These are phyloP conservation scores for Colletotrichum lupini DNA, from an alignment of 2,329 filamentous ascomycete species.

Conservation along the genomic window DNA sequence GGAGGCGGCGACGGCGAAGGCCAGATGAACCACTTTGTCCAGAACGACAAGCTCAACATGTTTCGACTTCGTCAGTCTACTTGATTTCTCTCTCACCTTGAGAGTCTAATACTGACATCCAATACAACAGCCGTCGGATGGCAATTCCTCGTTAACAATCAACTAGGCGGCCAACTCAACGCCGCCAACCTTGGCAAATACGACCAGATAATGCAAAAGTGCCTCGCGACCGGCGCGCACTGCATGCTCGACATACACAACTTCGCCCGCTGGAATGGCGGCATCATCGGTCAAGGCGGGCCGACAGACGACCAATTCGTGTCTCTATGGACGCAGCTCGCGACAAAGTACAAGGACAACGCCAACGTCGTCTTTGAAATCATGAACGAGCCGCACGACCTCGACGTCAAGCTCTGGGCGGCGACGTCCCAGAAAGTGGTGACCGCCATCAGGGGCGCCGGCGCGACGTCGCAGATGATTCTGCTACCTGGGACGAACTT, in stretches of 20 bases:
- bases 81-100: neutral
- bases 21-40: slow-evolving; percentile 68
- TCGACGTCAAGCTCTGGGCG: slow-evolving; percentile 68
- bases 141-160: slow-evolving; percentile 68
- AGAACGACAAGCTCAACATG: slow-evolving; percentile 63
- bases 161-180: slow-evolving; percentile 62
- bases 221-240: slow-evolving; percentile 64
- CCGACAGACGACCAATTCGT: slow-evolving; percentile 69
- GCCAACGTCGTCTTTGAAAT: slow-evolving; percentile 70
- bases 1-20: slow-evolving; percentile 52
- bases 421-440: slow-evolving; percentile 71
- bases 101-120: slow-evolving; percentile 43
- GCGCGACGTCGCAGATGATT: slow-evolving; percentile 72
- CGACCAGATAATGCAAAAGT: slow-evolving; percentile 66
- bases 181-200: slow-evolving; percentile 60
- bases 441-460: slow-evolving; percentile 71
- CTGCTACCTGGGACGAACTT: slow-evolving; percentile 73
- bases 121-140: slow-evolving; percentile 53
- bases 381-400: slow-evolving; percentile 77
- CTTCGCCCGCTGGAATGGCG: slow-evolving; percentile 70
- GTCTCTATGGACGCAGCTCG: slow-evolving; percentile 67
- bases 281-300: slow-evolving; percentile 74
- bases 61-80: slow-evolving; percentile 53
- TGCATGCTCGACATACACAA: slow-evolving; percentile 72
- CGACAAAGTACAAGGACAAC: slow-evolving; percentile 65